A percentile compares a stretch with the other conserved stretches of the same genome.
These are phyloP conservation scores for Polyporus arcularius DNA, from an alignment of 768 basidiomycete species.

Conservation along the genomic window DNA sequence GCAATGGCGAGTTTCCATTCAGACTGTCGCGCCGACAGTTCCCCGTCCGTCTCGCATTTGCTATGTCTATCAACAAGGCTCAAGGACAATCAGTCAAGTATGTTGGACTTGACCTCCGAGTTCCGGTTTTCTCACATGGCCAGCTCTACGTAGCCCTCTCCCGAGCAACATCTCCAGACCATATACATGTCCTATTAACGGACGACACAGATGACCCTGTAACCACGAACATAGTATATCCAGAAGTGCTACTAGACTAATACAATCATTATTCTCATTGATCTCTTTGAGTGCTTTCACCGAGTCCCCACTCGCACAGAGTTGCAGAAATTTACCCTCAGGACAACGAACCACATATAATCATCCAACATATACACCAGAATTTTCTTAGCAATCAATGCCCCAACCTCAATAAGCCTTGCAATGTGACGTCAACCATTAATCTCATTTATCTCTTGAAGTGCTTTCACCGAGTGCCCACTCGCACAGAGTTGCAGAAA, in stretches of 20 bases:
- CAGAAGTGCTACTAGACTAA: not conserved
- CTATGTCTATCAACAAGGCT: constrained; percentile 33
- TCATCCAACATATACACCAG: too few species aligned
- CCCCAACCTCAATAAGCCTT: too few species aligned
- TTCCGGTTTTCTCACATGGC: constrained; percentile 43
- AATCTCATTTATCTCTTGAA: too few species aligned
- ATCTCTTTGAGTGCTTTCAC: too few species aligned
- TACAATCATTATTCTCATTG: too few species aligned
- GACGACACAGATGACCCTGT: not conserved
- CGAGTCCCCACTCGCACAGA: too few species aligned
- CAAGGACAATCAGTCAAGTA: constrained; percentile 48
- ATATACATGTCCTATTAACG: constrained; percentile 31
- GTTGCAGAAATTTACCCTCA: too few species aligned
- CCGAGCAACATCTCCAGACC: constrained; percentile 30
- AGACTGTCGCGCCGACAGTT: constrained; percentile 39
- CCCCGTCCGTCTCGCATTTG: constrained; percentile 44
- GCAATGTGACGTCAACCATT: too few species aligned
- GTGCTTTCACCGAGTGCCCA: too few species aligned
- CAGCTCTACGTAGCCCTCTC: constrained; percentile 49
- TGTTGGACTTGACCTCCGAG: constrained; percentile 43
- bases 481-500: too few species aligned
- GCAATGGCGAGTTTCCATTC: constrained; percentile 30
- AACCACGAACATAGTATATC: constrained; percentile 3
- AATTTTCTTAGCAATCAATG: too few species aligned
- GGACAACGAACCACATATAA: too few species aligned